phyloP scores from a whole-genome alignment of 1,284 basidiomycete genomes.

The Puccinia coronata region DNA sequence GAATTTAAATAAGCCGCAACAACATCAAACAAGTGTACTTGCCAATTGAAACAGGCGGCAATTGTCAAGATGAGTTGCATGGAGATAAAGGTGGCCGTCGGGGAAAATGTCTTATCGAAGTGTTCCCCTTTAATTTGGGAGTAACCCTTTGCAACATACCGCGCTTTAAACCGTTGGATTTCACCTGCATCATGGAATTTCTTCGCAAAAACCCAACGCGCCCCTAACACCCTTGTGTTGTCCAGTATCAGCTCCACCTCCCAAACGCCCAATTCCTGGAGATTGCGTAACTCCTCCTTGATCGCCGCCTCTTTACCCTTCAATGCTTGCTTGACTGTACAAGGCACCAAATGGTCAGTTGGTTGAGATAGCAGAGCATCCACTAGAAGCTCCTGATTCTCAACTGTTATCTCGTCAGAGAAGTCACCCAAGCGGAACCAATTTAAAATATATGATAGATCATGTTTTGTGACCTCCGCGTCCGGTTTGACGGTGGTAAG shows the following conservation, averaged over 20 bases:
- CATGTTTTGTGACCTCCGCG: neutral
- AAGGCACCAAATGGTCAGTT: neutral
- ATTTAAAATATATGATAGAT: neutral
- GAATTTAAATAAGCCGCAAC: neutral
- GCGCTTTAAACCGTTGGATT: neutral
- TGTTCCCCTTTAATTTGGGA: neutral
- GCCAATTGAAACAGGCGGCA: neutral
- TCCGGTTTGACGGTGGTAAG: no score
- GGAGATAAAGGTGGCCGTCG: neutral
- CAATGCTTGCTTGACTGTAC: neutral
- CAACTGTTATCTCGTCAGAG: neutral
- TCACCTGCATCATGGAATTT: neutral
- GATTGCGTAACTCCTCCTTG: neutral
- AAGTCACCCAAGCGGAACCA: neutral
- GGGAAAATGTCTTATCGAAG: neutral
- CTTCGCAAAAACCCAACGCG: constrained; percentile 16
- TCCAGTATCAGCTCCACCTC: neutral
- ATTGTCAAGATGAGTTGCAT: neutral
- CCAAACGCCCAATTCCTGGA: neutral
- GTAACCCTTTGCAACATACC: constrained; percentile 8
- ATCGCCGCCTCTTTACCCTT: neutral
- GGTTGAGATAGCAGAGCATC: neutral
- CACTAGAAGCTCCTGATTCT: neutral
- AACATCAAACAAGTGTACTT: constrained; percentile 10
- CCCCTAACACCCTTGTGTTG: neutral